Evolutionary conservation across 164 flowering plant species (phyloP).

Genomic region (grape (Vitis vinifera)): DNA sequence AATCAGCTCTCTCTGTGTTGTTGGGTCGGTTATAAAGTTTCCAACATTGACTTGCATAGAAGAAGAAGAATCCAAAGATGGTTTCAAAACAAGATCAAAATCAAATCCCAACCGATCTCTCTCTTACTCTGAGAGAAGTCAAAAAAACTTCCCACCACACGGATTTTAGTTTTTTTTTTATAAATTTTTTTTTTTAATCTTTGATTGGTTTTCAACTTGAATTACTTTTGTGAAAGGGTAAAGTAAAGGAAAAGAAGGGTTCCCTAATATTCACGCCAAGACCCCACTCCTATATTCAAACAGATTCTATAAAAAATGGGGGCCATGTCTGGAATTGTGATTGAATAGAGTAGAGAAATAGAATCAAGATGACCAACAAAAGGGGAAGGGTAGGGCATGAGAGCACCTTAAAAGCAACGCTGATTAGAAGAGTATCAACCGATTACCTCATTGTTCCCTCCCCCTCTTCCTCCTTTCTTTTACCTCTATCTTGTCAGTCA

Average conservation of each 20-base stretch:
- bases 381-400: constrained; percentile 13
- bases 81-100: no score
- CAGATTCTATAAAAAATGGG: constrained; percentile 10
- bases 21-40: no score
- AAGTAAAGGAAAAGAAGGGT: constrained; percentile 10
- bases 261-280: constrained; percentile 17
- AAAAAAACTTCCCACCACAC: constrained; percentile 2
- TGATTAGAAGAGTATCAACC: constrained; percentile 19
- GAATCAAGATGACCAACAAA: constrained; percentile 11
- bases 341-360: neutral
- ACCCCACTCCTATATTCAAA: constrained; percentile 18
- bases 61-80: no score
- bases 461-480: neutral
- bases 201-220: neutral
- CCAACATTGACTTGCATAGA: no score
- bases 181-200: no score
- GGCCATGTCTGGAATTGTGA: neutral
- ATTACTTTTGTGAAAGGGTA: constrained; percentile 11
- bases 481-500: neutral
- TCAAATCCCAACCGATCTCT: no score
- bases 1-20: no score
- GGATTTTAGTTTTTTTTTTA: no score
- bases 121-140: neutral
- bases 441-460: constrained; percentile 10
- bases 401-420: constrained; percentile 31